Conservation (phyloP, 768 basidiomycete genomes). For the Dentipellis sp. region DNA sequence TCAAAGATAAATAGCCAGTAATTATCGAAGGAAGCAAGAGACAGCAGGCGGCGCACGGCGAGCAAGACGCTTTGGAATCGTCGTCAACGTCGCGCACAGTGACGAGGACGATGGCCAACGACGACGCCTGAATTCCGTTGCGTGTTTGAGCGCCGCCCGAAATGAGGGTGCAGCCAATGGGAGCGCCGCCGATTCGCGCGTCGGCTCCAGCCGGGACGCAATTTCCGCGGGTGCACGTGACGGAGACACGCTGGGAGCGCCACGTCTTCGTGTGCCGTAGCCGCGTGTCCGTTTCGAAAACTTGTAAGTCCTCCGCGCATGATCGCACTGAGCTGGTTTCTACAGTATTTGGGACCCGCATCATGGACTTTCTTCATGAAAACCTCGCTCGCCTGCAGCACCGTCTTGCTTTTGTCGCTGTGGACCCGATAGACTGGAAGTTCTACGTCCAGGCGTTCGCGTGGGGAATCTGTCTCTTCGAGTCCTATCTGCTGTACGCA, state of each 20-base stretch:
- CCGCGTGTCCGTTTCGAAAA: too few relatives aligned
- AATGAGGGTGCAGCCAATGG: conserved; percentile 6
- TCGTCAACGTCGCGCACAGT: conserved; percentile 13
- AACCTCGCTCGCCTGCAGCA: conserved; percentile 34
- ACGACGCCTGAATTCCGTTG: conserved; percentile 7
- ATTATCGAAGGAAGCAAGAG: neutral
- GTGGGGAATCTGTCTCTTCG: conserved; percentile 74
- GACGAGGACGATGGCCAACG: conserved; percentile 7
- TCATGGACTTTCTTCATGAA: conserved; percentile 11
- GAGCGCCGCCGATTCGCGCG: neutral
- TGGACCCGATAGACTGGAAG: conserved; percentile 74
- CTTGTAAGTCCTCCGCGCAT: neutral
- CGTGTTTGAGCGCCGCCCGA: conserved; percentile 10
- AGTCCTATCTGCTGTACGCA: conserved; percentile 78
- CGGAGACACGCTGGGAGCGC: neutral
- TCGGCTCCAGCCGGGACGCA: neutral
- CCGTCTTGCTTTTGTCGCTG: conserved; percentile 61
- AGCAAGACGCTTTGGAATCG: conserved; percentile 1
- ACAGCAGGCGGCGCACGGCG: conserved; percentile 3
- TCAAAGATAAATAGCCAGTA: neutral
- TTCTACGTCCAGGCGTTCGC: conserved; percentile 70
- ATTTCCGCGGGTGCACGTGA: neutral
- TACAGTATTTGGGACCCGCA: neutral
- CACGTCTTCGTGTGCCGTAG: neutral
- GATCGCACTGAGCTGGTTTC: neutral